phyloP scores from a whole-genome alignment of 495 filamentous ascomycete species.

The Endocarpon pusillum region DNA sequence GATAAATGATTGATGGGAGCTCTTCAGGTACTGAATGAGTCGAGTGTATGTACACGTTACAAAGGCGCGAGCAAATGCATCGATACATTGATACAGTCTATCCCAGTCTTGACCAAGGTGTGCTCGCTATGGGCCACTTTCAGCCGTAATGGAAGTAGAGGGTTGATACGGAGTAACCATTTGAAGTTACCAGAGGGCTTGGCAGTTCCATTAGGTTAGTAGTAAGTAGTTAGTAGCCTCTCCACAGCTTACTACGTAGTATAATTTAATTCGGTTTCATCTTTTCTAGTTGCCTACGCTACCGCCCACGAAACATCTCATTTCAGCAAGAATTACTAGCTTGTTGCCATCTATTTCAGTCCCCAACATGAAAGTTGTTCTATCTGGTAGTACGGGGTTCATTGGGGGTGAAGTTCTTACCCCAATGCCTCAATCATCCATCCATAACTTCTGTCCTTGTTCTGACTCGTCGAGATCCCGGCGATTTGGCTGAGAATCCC shows the following conservation, averaged over 20 bases:
- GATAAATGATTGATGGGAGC: no score
- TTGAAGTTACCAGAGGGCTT: no score
- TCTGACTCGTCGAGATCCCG: slow-evolving; percentile 26
- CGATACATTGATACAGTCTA: no score
- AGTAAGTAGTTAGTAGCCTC: not conserved
- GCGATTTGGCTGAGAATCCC: slow-evolving; percentile 10
- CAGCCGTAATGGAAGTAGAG: no score
- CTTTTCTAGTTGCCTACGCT: not conserved
- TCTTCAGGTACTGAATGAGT: no score
- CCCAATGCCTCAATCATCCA: slow-evolving; percentile 25
- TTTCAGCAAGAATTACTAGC: not conserved
- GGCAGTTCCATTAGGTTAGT: not conserved
- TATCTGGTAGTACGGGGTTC: slow-evolving; percentile 35
- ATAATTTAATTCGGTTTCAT: not conserved
- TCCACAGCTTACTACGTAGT: not conserved
- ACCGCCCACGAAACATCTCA: not conserved
- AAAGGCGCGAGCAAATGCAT: no score
- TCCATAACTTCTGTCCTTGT: slow-evolving; percentile 31
- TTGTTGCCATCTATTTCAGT: not conserved
- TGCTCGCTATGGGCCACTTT: no score
- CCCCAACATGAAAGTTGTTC: slow-evolving; percentile 31
- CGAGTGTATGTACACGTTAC: no score
- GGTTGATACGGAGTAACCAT: no score
- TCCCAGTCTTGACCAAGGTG: no score
- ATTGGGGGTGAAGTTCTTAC: slow-evolving; percentile 30